Percentiles rank a stretch among this genome's conserved stretches.
phyloP scores from a whole-genome alignment of 495 filamentous ascomycete species.

The Lophiotrema nucula region DNA sequence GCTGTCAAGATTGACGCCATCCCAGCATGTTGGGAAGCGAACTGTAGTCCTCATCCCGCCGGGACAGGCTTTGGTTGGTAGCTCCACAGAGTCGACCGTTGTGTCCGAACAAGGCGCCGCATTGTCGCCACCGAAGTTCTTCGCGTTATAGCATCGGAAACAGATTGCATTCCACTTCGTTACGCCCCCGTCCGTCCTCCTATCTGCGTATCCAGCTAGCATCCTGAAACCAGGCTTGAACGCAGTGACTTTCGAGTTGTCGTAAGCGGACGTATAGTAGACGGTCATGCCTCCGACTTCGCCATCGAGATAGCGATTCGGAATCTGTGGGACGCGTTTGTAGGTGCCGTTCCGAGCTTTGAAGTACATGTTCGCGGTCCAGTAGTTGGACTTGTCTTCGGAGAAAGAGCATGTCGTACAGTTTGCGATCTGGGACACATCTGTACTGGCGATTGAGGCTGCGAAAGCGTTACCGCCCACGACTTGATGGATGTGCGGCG shows the following conservation, averaged over 20 bases:
- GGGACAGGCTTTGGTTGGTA: conserved; percentile 43
- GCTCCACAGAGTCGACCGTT: conserved; percentile 34
- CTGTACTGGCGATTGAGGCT: background rate
- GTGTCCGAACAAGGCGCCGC: conserved; percentile 36
- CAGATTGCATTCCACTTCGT: conserved; percentile 38
- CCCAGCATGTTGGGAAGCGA: conserved; percentile 54
- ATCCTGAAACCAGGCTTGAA: conserved; percentile 20
- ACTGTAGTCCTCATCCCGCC: conserved; percentile 50
- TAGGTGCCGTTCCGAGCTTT: conserved; percentile 9
- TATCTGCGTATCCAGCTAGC: background rate
- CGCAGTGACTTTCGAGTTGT: conserved; percentile 6
- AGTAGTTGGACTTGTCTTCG: conserved; percentile 12
- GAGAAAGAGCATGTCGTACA: conserved; percentile 9
- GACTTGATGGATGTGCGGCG: conserved; percentile 44
- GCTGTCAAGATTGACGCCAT: conserved; percentile 51
- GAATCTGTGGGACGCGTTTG: conserved; percentile 4
- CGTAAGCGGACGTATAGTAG: conserved; percentile 9
- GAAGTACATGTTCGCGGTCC: conserved; percentile 12
- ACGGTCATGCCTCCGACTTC: conserved; percentile 1
- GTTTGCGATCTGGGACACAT: background rate
- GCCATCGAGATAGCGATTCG: background rate
- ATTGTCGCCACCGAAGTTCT: conserved; percentile 50
- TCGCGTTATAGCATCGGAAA: conserved; percentile 44
- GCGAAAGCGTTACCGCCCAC: conserved; percentile 4
- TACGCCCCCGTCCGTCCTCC: conserved; percentile 16